Evolutionary conservation across 2,329 filamentous ascomycete genomes (phyloP).

Genomic region (Botrytis byssoidea): DNA sequence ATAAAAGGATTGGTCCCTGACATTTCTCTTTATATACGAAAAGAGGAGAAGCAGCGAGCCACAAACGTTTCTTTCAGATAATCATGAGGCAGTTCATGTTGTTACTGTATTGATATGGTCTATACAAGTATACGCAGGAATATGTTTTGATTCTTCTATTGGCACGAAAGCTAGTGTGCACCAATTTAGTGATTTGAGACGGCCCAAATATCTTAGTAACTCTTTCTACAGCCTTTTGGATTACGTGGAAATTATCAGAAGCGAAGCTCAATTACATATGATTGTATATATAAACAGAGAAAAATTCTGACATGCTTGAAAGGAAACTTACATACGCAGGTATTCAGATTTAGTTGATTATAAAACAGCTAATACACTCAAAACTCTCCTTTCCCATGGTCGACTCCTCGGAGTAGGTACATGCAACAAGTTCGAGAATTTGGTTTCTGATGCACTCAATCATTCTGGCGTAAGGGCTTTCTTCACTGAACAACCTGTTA

Average conservation of each 20-base stretch:
- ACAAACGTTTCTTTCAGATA: background rate
- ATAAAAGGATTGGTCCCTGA: background rate
- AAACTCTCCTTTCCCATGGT: fast-evolving
- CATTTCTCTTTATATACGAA: background rate
- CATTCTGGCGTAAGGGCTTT: fast-evolving
- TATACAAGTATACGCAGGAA: background rate
- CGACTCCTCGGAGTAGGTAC: background rate
- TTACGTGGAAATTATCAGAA: background rate
- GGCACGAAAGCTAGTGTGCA: background rate
- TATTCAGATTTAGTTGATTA: background rate
- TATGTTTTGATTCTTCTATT: background rate
- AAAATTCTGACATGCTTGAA: background rate
- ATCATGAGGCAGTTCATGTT: background rate
- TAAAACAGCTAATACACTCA: background rate
- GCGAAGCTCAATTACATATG: too few relatives aligned
- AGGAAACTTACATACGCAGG: background rate
- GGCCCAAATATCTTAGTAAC: background rate
- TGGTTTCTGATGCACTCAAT: background rate
- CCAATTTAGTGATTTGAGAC: background rate
- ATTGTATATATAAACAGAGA: background rate
- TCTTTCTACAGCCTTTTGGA: background rate
- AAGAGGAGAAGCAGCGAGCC: fast-evolving
- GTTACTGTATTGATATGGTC: background rate
- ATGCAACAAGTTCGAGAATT: fast-evolving
- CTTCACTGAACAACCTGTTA: background rate